A percentile compares a stretch with the other conserved stretches of the same genome.
Conservation (phyloP, 192 early-diverging fungal genomes). For the Podila minutissima region DNA sequence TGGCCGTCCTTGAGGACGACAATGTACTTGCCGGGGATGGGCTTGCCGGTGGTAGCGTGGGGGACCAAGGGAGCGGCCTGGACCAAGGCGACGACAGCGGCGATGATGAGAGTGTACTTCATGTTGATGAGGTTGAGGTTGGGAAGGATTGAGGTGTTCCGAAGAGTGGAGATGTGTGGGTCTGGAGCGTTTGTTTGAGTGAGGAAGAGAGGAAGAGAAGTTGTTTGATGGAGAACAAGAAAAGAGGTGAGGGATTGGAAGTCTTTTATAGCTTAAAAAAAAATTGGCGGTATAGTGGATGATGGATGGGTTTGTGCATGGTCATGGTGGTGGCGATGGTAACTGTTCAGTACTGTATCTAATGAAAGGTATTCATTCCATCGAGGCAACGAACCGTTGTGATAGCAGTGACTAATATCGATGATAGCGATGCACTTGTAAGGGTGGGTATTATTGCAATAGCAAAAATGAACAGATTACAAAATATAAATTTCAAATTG, state of each 20-base stretch:
- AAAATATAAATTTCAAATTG: too few relatives aligned
- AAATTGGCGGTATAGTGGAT: background rate
- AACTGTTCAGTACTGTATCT: too few relatives aligned
- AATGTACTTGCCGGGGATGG: slow-evolving; percentile 2
- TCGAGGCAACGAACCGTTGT: too few relatives aligned
- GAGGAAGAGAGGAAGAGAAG: background rate
- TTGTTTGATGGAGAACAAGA: slow-evolving; percentile 3
- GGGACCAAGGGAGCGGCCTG: slow-evolving; percentile 6
- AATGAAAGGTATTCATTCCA: too few relatives aligned
- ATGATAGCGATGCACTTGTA: too few relatives aligned
- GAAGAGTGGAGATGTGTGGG: too few relatives aligned
- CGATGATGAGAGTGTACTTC: slow-evolving; percentile 11
- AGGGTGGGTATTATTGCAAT: too few relatives aligned
- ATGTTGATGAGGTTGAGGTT: background rate
- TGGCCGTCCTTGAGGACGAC: slow-evolving; percentile 6
- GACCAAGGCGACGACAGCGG: background rate
- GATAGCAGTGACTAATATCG: too few relatives aligned
- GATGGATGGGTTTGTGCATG: background rate
- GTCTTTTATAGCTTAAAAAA: background rate
- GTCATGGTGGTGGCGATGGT: background rate
- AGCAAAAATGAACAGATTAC: too few relatives aligned
- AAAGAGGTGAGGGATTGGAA: background rate
- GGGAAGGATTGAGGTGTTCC: background rate
- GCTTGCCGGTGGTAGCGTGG: background rate
- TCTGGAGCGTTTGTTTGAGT: background rate